These are phyloP conservation scores for Pythium volutum DNA, from an alignment of 352 stramenopile genomes.

Conservation along the genomic window DNA sequence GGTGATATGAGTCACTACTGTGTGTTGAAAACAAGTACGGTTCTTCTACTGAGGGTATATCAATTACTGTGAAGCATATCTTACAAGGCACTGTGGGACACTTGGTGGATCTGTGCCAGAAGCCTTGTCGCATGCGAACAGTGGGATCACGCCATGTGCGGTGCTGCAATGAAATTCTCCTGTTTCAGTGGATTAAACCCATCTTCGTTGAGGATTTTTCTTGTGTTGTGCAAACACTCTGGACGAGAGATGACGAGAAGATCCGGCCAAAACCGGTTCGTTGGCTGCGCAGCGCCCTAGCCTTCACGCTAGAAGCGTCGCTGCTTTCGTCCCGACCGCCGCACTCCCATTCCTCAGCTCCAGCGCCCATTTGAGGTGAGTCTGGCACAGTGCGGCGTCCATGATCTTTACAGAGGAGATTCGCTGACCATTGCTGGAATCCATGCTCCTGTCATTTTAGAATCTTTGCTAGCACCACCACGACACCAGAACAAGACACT, in stretches of 20 bases:
- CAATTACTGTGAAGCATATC: neutral
- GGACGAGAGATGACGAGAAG: neutral
- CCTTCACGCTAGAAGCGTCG: neutral
- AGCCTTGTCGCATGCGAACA: slow-evolving; percentile 11
- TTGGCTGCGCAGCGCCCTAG: slow-evolving; percentile 11
- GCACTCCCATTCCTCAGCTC: neutral
- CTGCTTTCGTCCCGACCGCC: neutral
- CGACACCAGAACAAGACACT: slow-evolving; percentile 16
- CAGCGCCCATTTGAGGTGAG: neutral
- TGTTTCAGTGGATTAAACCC: slow-evolving; percentile 16
- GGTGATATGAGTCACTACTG: neutral
- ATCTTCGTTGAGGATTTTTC: slow-evolving; percentile 5
- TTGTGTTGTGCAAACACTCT: slow-evolving; percentile 29
- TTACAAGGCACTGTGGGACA: slow-evolving; percentile 17
- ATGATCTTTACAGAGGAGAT: neutral
- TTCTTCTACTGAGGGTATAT: slow-evolving; percentile 8
- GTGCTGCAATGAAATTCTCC: neutral
- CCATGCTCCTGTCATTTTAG: neutral
- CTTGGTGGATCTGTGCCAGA: slow-evolving; percentile 1
- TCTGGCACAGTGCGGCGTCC: neutral
- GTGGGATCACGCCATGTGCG: slow-evolving; percentile 1
- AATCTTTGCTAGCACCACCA: neutral
- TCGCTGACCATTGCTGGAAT: neutral
- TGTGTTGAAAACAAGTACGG: neutral
- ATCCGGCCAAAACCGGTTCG: slow-evolving; percentile 16